Evolutionary conservation across 2,329 filamentous ascomycete species (phyloP), one percentile per base, ranked within the genome.

Genomic region (Cercospora sp.): DNA sequence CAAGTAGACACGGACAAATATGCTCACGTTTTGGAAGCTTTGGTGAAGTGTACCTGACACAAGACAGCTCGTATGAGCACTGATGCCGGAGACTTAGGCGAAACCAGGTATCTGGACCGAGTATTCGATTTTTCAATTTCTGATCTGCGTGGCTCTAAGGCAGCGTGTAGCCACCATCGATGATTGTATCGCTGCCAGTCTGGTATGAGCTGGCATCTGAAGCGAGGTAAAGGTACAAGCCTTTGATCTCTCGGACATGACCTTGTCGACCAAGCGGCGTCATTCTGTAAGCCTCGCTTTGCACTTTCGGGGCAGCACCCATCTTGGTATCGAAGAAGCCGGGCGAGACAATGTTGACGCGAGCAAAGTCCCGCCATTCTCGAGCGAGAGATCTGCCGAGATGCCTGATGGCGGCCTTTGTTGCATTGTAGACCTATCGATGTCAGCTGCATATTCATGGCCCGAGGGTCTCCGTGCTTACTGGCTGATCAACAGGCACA

Each of bases 321-420:
- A 87, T 85, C 71, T 85, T 84, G 0, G 85, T 87, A 64, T 86
- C 81, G 71, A 87, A 85, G 75, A 85, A 87, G 9, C 84, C 84
- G 0, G 84, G 84, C 0, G 81, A 83, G 10, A 87, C 83, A 55
- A 84, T 80, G 72, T 87, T 88, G 30, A 87, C 86, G 3, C 86
- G 80, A 3, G 85, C 86, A 70, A 87, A 75, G 3, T 86, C 83
- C 12, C 83, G 77, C 86, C 86, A 87, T 70, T 88, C 86, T 5
- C 83, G 79, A 0, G 86, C 85, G 28, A 88, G 78, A 1, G 80
- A 83, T 74, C 86, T 87, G 60, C 84, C 84, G 42, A 88, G 81
- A 65, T 88, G 86, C 2, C 82, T 85, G 16, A 87, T 81, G 28
- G 81, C 85, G 0, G 86, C 85, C 73, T 88, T 87, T 31, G 82